Evolutionary conservation across 169 alveolate species (phyloP).

Genomic region (Plasmodium sp.): DNA sequence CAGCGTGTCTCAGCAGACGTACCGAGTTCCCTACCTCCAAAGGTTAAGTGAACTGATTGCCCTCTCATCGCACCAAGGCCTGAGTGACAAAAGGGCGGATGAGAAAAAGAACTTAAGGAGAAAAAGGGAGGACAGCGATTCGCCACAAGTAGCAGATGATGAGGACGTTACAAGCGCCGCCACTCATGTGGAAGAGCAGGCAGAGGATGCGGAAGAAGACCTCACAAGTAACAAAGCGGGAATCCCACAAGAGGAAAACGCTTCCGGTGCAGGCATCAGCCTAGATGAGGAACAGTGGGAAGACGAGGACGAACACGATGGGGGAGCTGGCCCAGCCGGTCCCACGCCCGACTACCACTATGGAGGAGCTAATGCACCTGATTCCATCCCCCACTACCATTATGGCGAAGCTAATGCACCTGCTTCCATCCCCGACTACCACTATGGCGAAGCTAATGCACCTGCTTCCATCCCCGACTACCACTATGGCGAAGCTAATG

Average conservation of each 20-base stretch:
- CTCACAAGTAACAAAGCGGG: neutral
- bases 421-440: too few species aligned
- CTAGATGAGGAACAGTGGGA: neutral
- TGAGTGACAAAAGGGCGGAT: slow-evolving; percentile 11
- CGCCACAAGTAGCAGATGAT: neutral
- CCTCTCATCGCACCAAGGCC: neutral
- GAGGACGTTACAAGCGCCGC: neutral
- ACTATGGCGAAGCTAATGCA: too few species aligned
- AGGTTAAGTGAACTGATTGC: neutral
- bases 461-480: too few species aligned
- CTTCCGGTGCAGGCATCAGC: neutral
- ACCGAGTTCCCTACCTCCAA: neutral
- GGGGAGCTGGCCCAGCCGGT: too few species aligned
- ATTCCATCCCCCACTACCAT: too few species aligned
- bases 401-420: too few species aligned
- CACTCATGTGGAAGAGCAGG: neutral
- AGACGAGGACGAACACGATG: neutral
- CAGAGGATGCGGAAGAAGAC: neutral
- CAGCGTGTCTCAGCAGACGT: neutral
- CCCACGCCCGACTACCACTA: too few species aligned
- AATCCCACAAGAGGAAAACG: neutral
- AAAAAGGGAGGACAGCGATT: slow-evolving; percentile 1
- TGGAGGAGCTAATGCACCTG: too few species aligned
- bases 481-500: too few species aligned
- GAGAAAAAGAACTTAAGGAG: slow-evolving; percentile 26